Evolutionary conservation across 805 yeast species (phyloP), one percentile per base, ranked within the genome.

Genomic region (Ogataea methylovora): DNA sequence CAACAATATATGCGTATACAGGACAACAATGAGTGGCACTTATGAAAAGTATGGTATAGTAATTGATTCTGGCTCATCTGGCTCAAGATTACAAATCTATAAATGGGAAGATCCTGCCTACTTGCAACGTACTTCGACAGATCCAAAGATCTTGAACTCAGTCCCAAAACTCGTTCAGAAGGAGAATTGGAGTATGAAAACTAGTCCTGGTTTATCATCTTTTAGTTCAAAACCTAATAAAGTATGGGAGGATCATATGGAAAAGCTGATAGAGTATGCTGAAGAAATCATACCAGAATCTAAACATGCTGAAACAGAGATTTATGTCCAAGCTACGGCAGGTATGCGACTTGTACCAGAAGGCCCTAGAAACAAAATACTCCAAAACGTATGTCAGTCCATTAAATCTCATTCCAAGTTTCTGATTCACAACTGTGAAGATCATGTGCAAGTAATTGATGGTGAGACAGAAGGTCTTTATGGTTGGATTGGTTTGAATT

Each of bases 401-500:
- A 60, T 90, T 21, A 60, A 63, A 35, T 53, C 66, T 13, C 64
- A 79, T 28, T 67, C 86, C 3, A 56, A 64, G 10, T 90, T 90
- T 48, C 43, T 52, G 13, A 45, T 80, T 1, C 63, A 71, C 0
- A 65, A 69, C 31, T 90, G 97, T 56, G 62, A 60, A 1, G 69
- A 79, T 8, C 87, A 84, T 48, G 77, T 92, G 8, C 79, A 83
- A 47, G 79, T 85, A 26, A 92, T 92, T 29, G 96, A 88, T 55
- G 98, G 98, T 15, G 90, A 84, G 46, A 76, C 87, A 1, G 98
- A 92, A 61, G 98, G 97, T 2, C 54, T 90, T 8, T 92, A 85
- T 52, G 98, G 98, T 12, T 92, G 98, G 98, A 56, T 92, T 21
- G 92, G 90, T 0, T 64, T 92, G 31, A 92, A 92, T 54, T 92